Conservation (phyloP, 768 basidiomycete species). For the Lentinula guzmanii region DNA sequence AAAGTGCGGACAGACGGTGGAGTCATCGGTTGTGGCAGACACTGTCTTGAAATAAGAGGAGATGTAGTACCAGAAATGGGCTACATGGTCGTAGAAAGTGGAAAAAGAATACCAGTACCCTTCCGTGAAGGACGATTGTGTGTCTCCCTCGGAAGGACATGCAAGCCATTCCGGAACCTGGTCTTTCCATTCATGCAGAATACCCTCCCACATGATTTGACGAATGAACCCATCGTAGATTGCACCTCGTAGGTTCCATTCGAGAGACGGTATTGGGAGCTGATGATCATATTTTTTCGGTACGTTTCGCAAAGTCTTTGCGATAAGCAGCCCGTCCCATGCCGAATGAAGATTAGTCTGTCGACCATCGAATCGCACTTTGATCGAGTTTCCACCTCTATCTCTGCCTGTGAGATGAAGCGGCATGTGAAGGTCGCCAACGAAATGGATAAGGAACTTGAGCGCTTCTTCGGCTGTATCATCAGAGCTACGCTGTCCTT, state of each 20-base stretch:
- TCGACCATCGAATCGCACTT: conserved; percentile 68
- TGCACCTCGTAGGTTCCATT: conserved; percentile 60
- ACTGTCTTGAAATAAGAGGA: conserved; percentile 1
- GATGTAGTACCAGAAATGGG: conserved; percentile 10
- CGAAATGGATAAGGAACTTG: conserved; percentile 88
- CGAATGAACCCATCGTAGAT: conserved; percentile 89
- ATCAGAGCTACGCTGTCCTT: conserved; percentile 16
- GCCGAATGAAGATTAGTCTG: conserved; percentile 78
- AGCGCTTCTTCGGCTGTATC: conserved; percentile 67
- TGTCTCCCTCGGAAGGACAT: conserved; percentile 41
- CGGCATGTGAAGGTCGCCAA: conserved; percentile 93
- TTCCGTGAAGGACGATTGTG: conserved; percentile 4
- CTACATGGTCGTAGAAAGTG: neutral
- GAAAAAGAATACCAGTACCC: neutral
- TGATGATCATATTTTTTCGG: conserved; percentile 72
- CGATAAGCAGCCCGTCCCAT: conserved; percentile 82
- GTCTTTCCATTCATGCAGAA: conserved; percentile 60
- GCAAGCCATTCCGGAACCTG: conserved; percentile 59
- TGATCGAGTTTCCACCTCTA: conserved; percentile 79
- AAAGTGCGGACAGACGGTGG: conserved; percentile 62
- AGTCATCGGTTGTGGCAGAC: conserved; percentile 39
- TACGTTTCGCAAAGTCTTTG: conserved; percentile 72
- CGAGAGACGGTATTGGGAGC: conserved; percentile 62
- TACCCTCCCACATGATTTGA: conserved; percentile 81
- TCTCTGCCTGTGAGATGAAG: conserved; percentile 86